Evolutionary conservation across 192 early-diverging fungal genomes (phyloP).

Genomic region (Backusella mclennaniae): DNA sequence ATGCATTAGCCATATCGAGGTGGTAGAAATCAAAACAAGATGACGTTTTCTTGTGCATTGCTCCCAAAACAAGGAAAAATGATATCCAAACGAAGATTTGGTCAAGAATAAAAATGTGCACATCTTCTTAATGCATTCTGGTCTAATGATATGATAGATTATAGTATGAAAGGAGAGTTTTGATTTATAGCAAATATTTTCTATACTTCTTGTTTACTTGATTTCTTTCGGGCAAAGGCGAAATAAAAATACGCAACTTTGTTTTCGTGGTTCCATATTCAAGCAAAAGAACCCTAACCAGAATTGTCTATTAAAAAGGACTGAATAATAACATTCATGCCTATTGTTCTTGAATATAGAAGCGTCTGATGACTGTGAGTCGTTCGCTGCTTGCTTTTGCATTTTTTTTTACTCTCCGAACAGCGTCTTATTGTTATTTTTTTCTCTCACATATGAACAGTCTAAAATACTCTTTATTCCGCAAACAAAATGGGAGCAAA

Average conservation of each 20-base stretch:
- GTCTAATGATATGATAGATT: no score
- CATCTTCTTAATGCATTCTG: not conserved
- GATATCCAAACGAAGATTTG: not conserved
- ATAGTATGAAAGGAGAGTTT: no score
- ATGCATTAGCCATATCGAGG: not conserved
- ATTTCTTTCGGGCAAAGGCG: no score
- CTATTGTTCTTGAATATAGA: no score
- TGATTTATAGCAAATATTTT: no score
- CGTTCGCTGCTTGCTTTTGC: not conserved
- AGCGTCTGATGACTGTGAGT: not conserved
- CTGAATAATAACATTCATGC: no score
- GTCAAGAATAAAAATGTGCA: not conserved
- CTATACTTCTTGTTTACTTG: no score
- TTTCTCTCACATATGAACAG: not conserved
- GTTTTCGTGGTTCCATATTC: no score
- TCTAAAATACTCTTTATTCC: not conserved
- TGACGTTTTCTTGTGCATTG: not conserved
- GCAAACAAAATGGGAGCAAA: slow-evolving; percentile 45
- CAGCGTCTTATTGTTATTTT: not conserved
- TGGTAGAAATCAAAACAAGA: not conserved
- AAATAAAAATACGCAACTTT: no score
- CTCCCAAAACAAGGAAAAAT: not conserved
- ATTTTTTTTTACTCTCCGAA: not conserved
- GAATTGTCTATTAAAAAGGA: no score
- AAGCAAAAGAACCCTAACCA: no score